Percentiles rank a stretch among this genome's conserved stretches.
phyloP scores from a whole-genome alignment of 2,329 filamentous ascomycete genomes.

The Stromatinia cepivora region DNA sequence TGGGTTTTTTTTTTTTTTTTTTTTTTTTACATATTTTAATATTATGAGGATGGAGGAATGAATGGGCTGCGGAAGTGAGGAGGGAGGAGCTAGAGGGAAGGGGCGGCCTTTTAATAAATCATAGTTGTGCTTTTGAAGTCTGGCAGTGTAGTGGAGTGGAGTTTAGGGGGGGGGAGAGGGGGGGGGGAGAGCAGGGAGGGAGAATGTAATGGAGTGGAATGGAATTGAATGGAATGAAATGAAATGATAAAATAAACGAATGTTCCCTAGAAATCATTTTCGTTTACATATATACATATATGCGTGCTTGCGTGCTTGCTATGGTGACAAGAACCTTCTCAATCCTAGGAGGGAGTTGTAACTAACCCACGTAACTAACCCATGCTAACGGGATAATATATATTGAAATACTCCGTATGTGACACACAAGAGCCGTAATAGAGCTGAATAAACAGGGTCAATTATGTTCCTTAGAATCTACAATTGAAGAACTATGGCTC shows the following conservation, averaged over 20 bases:
- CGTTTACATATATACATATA: not conserved
- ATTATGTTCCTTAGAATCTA: too few species aligned
- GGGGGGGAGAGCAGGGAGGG: not conserved
- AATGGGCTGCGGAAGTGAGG: not conserved
- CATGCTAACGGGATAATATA: too few species aligned
- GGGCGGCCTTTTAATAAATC: not conserved
- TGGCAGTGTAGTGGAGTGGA: not conserved
- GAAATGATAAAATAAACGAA: not conserved
- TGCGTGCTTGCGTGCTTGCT: not conserved
- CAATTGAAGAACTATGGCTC: too few species aligned
- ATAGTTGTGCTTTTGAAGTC: not conserved
- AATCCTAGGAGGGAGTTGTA: not conserved
- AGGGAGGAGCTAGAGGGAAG: not conserved
- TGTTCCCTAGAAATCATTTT: too few species aligned
- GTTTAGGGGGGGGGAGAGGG: not conserved
- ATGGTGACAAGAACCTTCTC: too few species aligned
- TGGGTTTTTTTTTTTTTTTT: not conserved
- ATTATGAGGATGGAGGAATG: constrained; percentile 10
- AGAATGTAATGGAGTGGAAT: not conserved
- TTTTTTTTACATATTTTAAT: constrained; percentile 14
- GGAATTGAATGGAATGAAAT: not conserved
- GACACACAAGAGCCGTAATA: too few species aligned
- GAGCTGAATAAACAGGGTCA: too few species aligned
- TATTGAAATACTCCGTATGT: too few species aligned
- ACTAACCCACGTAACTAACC: too few species aligned